Evolutionary conservation across 2,329 filamentous ascomycete genomes (phyloP), one percentile per base, ranked within the genome.

Genomic region (Sphaerulina vaccinii): DNA sequence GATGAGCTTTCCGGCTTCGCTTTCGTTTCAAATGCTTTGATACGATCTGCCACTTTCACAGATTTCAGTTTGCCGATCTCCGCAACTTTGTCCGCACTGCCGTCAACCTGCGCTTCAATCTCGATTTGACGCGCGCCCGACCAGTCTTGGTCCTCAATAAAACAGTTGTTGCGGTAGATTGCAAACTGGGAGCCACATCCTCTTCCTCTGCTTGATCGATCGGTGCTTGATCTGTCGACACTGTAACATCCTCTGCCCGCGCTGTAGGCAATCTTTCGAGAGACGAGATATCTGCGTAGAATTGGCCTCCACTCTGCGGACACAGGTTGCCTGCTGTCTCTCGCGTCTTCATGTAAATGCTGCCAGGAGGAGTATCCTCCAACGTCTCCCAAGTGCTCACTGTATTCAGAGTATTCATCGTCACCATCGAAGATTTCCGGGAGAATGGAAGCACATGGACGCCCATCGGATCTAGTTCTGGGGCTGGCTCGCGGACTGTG

Each of bases 31-130:
- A 60, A 57, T 15, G 51, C 49, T 18, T 42, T 44, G 13, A 60
- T 49, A 29, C 58, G 58, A 45, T 58, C 58, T 19, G 56, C 56
- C 35, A 60, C 58, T 10, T 58, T 56, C 29, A 52, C 37, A 32
- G 13, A 5, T 18, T 32, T 35, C 21, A 36, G 16, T 29, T 35
- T 29, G 13, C 15, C 27, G 36, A 10, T 11, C 9, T 36, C 42
- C 50, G 44, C 15, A 49, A 18, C 35, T 37, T 10, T 23, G 21
- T 52, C 53, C 35, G 41, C 22, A 52, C 50, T 22, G 23, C 53
- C 53, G 40, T 55, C 53, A 37, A 49, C 22, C 41, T 55, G 45
- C 44, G 50, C 33, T 37, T 52, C 53, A 55, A 35, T n/a, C 42
- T 55, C 16, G 44, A 44, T 19, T 35, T 52, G 40, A 52, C 27